Base-by-base conservation (phyloP, 768 basidiomycete genomes). In the Boletus rubropictus region DNA sequence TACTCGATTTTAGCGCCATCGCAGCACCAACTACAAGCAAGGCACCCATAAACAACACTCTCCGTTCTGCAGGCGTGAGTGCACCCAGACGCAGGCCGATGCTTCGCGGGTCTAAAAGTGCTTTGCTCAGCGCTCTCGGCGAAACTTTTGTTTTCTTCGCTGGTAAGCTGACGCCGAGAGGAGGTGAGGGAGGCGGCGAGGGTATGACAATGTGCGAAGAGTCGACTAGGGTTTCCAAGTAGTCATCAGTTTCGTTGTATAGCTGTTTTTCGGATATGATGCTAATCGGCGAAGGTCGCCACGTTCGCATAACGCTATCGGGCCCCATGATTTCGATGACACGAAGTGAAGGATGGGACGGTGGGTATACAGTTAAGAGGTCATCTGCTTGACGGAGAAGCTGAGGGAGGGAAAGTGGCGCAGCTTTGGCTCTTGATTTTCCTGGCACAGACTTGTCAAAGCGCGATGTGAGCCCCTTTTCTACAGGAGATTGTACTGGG, bases 271-370 rank as follows among this genome's bases (percentile, higher is more conserved):
- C 49, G 31, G 57, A 55, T 50, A 42, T 20, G n/a, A 50, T 15
- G 14, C 51, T 56, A 17, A 64, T 68, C 29, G 72, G 70, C 27
- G 48, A 47, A 36, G 59, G 52, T 42, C 48, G 55, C 87, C 87
- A 91, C 8, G 89, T 89, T 61, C 75, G 78, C 42, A 88, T 69
- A 31, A 78, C 84, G 57, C 86, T 89, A 56, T 85, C 81, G 1
- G 84, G 86, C 8, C 89, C 89, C 76, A 91, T 80, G 39, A 86
- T 86, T 24, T 71, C 67, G 6, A 74, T 65, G 14, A 87, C 67
- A 3, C 53, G 60, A 11, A 90, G 68, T 1, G 63, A 68, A 9
- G 81, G 74, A 42, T 84, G 75, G 2, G 73, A 69, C 2, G 85
- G 84, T 4, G 86, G 85, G 61, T 75, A 84, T 17, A 59, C 53